Evolutionary conservation across 306 rosid genomes (phyloP).

Genomic region (Vigna trinervia): DNA sequence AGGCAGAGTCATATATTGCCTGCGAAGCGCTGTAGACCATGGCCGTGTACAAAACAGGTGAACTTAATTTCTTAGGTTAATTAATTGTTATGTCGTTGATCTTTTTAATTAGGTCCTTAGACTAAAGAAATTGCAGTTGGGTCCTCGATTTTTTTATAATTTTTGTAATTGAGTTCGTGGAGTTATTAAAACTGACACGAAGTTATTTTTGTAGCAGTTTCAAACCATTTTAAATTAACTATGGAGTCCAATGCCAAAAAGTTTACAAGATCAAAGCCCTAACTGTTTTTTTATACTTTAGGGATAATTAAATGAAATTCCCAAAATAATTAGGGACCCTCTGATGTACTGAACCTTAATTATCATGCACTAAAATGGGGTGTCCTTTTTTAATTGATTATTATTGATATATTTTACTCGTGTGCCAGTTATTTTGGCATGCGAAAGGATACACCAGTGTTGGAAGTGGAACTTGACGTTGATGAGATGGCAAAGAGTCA

Average conservation of each 20-base stretch:
- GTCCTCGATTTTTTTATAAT: too few relatives aligned
- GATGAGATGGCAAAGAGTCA: slow-evolving; percentile 89
- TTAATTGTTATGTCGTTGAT: neutral
- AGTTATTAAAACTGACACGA: too few relatives aligned
- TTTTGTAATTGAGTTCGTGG: too few relatives aligned
- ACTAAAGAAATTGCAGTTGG: too few relatives aligned
- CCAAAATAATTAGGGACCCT: too few relatives aligned
- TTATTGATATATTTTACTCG: slow-evolving; percentile 37
- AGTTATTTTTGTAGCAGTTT: too few relatives aligned
- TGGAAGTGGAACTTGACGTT: slow-evolving; percentile 85
- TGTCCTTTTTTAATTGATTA: slow-evolving; percentile 8
- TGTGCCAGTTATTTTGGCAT: slow-evolving; percentile 67
- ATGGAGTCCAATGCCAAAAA: too few relatives aligned
- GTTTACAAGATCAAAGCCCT: too few relatives aligned
- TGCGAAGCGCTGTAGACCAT: slow-evolving; percentile 92
- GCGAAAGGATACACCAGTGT: slow-evolving; percentile 71
- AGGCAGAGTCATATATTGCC: slow-evolving; percentile 92
- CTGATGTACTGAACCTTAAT: neutral
- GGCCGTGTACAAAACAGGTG: slow-evolving; percentile 93
- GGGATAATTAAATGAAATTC: too few relatives aligned
- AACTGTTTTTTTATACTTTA: too few relatives aligned
- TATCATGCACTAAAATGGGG: neutral
- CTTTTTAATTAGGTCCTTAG: too few relatives aligned
- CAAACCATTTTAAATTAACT: too few relatives aligned
- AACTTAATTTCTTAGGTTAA: slow-evolving; percentile 41